These are phyloP conservation scores for Climacium dendroides DNA, from an alignment of 225 moss, liverwort and hornwort species.

Conservation along the genomic window DNA sequence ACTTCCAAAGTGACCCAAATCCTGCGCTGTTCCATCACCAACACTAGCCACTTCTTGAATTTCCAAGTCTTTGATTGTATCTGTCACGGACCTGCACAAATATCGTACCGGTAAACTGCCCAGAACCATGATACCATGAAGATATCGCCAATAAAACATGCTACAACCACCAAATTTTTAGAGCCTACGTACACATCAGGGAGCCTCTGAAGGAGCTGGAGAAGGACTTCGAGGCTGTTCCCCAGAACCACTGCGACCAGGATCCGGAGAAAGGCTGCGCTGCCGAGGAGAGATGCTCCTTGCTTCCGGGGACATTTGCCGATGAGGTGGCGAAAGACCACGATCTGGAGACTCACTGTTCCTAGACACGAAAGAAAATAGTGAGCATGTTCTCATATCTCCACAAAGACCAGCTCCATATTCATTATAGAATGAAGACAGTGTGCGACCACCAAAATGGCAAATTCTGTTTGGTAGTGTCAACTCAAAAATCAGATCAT, in stretches of 20 bases:
- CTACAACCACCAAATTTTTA: neutral
- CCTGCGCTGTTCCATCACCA: conserved; percentile 29
- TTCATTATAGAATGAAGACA: neutral
- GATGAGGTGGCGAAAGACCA: conserved; percentile 17
- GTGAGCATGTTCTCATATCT: neutral
- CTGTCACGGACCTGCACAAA: conserved; percentile 12
- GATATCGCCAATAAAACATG: neutral
- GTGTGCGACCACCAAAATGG: neutral
- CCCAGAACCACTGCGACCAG: conserved; percentile 31
- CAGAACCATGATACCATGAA: neutral
- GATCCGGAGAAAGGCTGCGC: conserved; percentile 43
- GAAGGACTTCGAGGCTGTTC: conserved; percentile 66
- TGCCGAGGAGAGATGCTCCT: conserved; percentile 33
- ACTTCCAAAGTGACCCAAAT: conserved; percentile 33
- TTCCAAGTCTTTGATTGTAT: conserved; percentile 12
- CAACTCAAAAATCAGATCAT: neutral
- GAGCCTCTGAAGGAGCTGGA: conserved; percentile 39
- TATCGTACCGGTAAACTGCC: neutral
- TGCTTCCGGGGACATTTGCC: conserved; percentile 34
- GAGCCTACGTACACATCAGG: conserved; percentile 13
- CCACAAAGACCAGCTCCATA: neutral
- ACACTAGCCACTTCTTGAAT: conserved; percentile 26
- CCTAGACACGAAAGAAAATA: neutral
- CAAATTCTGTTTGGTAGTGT: neutral
- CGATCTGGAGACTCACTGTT: conserved; percentile 36